A percentile compares a stretch with the other conserved stretches of the same genome.
These are phyloP conservation scores for Metschnikowia amazonensis DNA, from an alignment of 805 yeast genomes.

Conservation along the genomic window DNA sequence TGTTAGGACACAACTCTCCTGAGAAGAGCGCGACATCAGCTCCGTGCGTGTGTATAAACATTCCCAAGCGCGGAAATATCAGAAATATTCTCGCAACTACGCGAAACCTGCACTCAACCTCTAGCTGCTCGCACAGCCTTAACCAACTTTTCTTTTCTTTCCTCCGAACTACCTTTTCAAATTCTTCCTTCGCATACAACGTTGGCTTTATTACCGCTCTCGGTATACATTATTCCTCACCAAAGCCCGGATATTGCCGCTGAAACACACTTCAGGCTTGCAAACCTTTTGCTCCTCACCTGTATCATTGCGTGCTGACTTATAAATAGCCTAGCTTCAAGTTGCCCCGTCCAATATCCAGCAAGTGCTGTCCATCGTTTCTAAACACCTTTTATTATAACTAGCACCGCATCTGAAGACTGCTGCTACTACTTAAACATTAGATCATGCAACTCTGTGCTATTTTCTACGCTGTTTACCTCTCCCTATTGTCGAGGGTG, in stretches of 20 bases:
- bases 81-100: background rate
- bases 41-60: background rate
- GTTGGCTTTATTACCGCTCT: background rate
- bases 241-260: background rate
- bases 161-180: background rate
- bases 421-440: too few relatives aligned
- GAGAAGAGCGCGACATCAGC: background rate
- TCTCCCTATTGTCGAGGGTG: constrained; percentile 17
- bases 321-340: background rate
- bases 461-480: constrained; percentile 9
- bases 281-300: background rate
- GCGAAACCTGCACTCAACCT: constrained; percentile 2
- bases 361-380: background rate
- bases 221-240: background rate
- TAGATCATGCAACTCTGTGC: constrained; percentile 12
- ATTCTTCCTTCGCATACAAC: background rate
- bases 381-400: background rate
- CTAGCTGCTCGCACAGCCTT: constrained; percentile 8
- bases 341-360: background rate
- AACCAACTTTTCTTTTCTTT: background rate
- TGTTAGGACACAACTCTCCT: background rate
- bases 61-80: background rate
- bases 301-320: background rate
- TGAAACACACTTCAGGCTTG: background rate
- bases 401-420: background rate